Evolutionary conservation across 2,329 filamentous ascomycete genomes (phyloP), one percentile per base, ranked within the genome.

Genomic region (Lecanicillium sp.): DNA sequence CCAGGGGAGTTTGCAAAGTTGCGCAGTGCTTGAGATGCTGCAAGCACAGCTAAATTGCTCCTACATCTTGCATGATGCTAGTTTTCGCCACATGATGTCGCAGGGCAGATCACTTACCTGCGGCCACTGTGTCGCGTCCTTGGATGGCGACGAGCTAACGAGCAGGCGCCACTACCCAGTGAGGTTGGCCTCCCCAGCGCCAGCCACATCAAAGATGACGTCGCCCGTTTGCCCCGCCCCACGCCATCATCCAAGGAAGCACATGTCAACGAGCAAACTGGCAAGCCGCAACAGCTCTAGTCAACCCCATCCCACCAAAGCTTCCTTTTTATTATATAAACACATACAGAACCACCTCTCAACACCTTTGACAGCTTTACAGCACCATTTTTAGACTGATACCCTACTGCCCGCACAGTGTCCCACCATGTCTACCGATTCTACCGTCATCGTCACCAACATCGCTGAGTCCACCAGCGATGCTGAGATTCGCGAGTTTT

Each of bases 401-500:
- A 37, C 33, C 20, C 30, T 28, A 37, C 18, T 38, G 34, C 35
- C 32, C 27, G 29, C 43, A 35, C 34, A 42, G 43, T 32, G 33
- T n/a, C 36, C 41, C 59, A 71, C 29, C 48, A 80, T 80, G 75
- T 66, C 74, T 54, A 60, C 65, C 53, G 75, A 68, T 53, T 53
- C 60, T 38, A 90, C 84, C 36, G 87, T 96, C 48, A 70, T 89
- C 68, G 89, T 97, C 55, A 84, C 85, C 68, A 89, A 92, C 69
- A 95, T 98, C 66, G 80, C 85, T 51, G 60, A 71, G 46, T 67
- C 81, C 60, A 96, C 90, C 41, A 79, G 77, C 50, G 88, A 98
- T 65, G 83, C 89, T 67, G 88, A 97, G 66, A 81, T 98, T 54
- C 80, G 79, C 57, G 89, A 95, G 59, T 98, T 98, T 74, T 98